phyloP scores from a whole-genome alignment of 495 filamentous ascomycete genomes.

The Talaromyces ruber region DNA sequence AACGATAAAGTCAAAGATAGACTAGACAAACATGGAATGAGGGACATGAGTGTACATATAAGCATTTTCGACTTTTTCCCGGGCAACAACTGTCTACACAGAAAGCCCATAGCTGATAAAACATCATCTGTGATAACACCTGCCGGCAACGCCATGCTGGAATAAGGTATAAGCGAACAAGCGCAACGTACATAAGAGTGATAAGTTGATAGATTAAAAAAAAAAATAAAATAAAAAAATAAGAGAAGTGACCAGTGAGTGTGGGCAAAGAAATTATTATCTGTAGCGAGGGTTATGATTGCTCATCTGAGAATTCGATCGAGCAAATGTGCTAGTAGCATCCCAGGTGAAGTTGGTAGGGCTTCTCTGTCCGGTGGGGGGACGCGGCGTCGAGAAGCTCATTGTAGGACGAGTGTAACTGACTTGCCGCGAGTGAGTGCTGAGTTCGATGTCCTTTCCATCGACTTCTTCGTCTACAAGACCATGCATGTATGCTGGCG shows the following conservation, averaged over 20 bases:
- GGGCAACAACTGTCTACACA: background rate
- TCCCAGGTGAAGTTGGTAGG: conserved; percentile 27
- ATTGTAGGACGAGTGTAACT: conserved; percentile 45
- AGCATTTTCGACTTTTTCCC: background rate
- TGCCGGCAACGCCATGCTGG: conserved; percentile 6
- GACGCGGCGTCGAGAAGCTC: conserved; percentile 51
- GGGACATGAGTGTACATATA: background rate
- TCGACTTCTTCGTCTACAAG: conserved; percentile 32
- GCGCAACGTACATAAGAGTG: background rate
- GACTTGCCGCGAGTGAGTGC: background rate
- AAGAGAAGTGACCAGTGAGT: background rate
- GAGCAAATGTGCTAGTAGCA: conserved; percentile 29
- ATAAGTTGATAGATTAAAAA: background rate
- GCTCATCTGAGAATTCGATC: conserved; percentile 7
- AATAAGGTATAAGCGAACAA: conserved; percentile 1
- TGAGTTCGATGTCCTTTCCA: conserved; percentile 31
- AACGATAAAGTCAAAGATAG: background rate
- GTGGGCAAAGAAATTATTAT: conserved; percentile 5
- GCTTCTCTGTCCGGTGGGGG: conserved; percentile 28
- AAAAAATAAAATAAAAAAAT: conserved; percentile 7
- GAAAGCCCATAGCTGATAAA: background rate
- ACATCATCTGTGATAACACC: background rate
- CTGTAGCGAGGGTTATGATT: conserved; percentile 11
- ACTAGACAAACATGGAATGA: background rate
- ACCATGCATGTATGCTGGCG: conserved; percentile 21